These are phyloP conservation scores for Trichoderma asperelloides DNA, from an alignment of 495 filamentous ascomycete genomes.

Conservation along the genomic window DNA sequence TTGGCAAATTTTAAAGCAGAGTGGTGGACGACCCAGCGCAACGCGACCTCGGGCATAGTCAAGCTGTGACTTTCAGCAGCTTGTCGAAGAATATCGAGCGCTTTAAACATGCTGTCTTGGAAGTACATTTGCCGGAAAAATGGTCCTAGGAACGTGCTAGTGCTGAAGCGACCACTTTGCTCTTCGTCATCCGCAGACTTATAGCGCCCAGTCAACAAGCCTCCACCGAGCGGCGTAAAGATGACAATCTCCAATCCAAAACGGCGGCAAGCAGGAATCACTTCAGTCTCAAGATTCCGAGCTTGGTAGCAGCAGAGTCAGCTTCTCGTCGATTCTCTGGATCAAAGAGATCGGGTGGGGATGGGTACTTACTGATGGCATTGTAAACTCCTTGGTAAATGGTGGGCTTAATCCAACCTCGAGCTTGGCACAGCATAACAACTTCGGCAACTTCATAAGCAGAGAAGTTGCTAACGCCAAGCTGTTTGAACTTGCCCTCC, in stretches of 20 bases:
- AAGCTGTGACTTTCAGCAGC: constrained; percentile 58
- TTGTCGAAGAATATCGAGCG: constrained; percentile 56
- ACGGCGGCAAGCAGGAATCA: constrained; percentile 62
- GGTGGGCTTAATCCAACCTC: constrained; percentile 57
- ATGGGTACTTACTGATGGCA: constrained; percentile 16
- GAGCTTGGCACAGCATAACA: constrained; percentile 58
- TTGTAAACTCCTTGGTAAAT: constrained; percentile 61
- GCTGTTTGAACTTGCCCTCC: constrained; percentile 67
- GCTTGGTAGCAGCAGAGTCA: background rate
- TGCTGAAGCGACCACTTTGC: constrained; percentile 24
- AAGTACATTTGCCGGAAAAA: constrained; percentile 66
- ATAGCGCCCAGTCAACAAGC: constrained; percentile 66
- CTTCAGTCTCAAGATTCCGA: constrained; percentile 61
- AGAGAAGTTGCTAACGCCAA: constrained; percentile 71
- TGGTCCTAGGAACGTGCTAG: constrained; percentile 32
- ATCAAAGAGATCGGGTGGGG: background rate
- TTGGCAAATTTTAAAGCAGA: constrained; percentile 53
- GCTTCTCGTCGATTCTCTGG: background rate
- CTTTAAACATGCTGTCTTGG: constrained; percentile 60
- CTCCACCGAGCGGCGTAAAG: constrained; percentile 73
- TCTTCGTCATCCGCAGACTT: constrained; percentile 27
- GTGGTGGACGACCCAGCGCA: constrained; percentile 71
- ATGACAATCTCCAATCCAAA: constrained; percentile 72
- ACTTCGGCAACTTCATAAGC: constrained; percentile 81
- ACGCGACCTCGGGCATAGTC: constrained; percentile 60